Evolutionary conservation across 257 asterid species (phyloP).

Genomic region (Primulina huaijiensis): DNA sequence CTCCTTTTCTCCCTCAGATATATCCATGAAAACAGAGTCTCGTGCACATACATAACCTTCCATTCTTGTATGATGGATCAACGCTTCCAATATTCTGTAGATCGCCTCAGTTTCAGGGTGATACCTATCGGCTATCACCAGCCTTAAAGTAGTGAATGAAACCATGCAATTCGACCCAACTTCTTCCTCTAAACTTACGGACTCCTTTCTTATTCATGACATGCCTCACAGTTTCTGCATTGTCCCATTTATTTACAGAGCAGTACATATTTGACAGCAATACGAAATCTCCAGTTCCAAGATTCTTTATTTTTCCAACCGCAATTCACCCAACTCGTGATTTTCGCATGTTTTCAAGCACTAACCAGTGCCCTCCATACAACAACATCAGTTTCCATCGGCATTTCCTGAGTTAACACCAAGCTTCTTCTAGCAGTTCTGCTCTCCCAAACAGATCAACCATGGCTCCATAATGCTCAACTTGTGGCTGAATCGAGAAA

Average conservation of each 20-base stretch:
- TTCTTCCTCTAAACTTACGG: conserved; percentile 59
- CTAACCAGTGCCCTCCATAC: conserved; percentile 74
- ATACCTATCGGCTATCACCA: conserved; percentile 51
- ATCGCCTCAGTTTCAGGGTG: conserved; percentile 55
- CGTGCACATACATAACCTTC: conserved; percentile 50
- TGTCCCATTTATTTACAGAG: conserved; percentile 56
- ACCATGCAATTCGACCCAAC: conserved; percentile 66
- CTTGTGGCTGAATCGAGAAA: conserved; percentile 55
- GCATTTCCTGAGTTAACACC: conserved; percentile 58
- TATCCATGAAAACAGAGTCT: conserved; percentile 75
- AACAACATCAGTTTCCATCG: conserved; percentile 61
- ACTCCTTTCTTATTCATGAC: conserved; percentile 54
- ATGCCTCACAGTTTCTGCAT: conserved; percentile 53
- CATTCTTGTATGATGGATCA: conserved; percentile 46
- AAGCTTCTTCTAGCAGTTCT: conserved; percentile 63
- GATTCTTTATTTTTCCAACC: conserved; percentile 44
- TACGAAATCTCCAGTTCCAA: conserved; percentile 63
- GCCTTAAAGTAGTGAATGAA: conserved; percentile 60
- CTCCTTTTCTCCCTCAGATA: conserved; percentile 82
- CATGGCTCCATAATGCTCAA: conserved; percentile 85
- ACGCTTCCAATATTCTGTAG: conserved; percentile 49
- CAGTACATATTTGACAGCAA: conserved; percentile 68
- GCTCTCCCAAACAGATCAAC: conserved; percentile 71
- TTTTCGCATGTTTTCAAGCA: conserved; percentile 67
- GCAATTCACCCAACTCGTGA: conserved; percentile 52